These are phyloP conservation scores for Epichloe coenophiala DNA, from an alignment of 2,329 filamentous ascomycete genomes.

Conservation along the genomic window DNA sequence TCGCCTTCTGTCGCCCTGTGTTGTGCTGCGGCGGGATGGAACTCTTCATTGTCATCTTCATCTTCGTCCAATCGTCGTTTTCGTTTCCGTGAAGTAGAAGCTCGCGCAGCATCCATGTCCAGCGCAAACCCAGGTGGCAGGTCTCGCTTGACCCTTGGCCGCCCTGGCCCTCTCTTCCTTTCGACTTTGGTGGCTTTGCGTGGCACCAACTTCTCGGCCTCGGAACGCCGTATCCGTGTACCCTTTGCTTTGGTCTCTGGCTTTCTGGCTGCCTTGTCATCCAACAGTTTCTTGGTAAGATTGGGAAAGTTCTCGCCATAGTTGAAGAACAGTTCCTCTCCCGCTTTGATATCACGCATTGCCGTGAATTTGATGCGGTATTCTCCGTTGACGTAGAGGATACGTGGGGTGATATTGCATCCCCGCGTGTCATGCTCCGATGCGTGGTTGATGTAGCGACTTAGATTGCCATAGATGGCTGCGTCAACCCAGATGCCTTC, in stretches of 20 bases:
- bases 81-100: conserved; percentile 13
- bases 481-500: conserved; percentile 59
- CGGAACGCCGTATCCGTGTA: conserved; percentile 8
- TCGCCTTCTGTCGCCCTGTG: conserved; percentile 10
- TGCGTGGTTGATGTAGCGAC: conserved; percentile 74
- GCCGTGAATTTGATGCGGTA: conserved; percentile 66
- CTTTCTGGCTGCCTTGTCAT: conserved; percentile 22
- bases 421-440: conserved; percentile 34
- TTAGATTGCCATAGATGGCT: conserved; percentile 65
- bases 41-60: conserved; percentile 18
- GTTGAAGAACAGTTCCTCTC: conserved; percentile 71
- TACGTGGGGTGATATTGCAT: conserved; percentile 50
- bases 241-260: conserved; percentile 13
- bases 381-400: conserved; percentile 61
- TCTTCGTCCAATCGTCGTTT: conserved; percentile 15
- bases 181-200: conserved; percentile 12
- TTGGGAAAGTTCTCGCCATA: conserved; percentile 61
- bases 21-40: conserved; percentile 15
- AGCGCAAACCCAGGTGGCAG: conserved; percentile 9
- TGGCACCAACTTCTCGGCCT: conserved; percentile 9
- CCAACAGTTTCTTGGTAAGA: conserved; percentile 32
- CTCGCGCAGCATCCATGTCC: conserved; percentile 6
- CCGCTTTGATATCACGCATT: conserved; percentile 49
- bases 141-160: conserved; percentile 5
- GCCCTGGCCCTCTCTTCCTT: conserved; percentile 13